Evolutionary conservation across 1,284 basidiomycete genomes (phyloP).

Genomic region (Papiliotrema laurentii): DNA sequence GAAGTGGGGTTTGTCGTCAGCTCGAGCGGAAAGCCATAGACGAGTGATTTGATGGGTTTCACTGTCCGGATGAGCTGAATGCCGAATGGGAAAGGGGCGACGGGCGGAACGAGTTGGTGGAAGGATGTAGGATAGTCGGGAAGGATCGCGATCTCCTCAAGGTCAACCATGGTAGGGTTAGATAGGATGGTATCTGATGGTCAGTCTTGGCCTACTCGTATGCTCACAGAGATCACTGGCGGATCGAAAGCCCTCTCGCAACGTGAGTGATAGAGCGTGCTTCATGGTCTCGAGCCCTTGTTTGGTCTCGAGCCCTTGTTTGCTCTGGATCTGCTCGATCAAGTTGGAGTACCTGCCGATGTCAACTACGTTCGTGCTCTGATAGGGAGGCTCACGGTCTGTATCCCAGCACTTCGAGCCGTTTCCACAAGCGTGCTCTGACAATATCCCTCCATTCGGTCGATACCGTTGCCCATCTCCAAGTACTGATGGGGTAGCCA

Average conservation of each 20-base stretch:
- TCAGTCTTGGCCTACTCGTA: not conserved
- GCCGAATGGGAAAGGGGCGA: slow-evolving; percentile 25
- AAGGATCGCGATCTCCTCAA: slow-evolving; percentile 23
- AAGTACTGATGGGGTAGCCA: slow-evolving; percentile 28
- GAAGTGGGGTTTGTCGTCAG: slow-evolving; percentile 21
- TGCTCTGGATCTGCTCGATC: slow-evolving; percentile 2
- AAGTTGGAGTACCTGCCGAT: not conserved
- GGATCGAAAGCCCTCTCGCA: slow-evolving; percentile 22
- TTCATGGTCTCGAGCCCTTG: slow-evolving; percentile 11
- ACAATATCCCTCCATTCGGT: slow-evolving; percentile 28
- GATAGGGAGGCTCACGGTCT: slow-evolving; percentile 22
- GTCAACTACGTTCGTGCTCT: not conserved
- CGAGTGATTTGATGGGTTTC: slow-evolving; percentile 12
- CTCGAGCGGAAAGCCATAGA: slow-evolving; percentile 31
- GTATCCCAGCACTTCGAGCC: slow-evolving; percentile 14
- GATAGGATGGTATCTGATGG: slow-evolving; percentile 21
- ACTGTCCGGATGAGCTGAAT: slow-evolving; percentile 22
- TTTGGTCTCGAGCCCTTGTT: slow-evolving; percentile 4
- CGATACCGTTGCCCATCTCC: slow-evolving; percentile 24
- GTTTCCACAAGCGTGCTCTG: slow-evolving; percentile 17
- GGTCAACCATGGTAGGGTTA: slow-evolving; percentile 14
- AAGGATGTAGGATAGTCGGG: slow-evolving; percentile 21
- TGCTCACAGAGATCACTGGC: slow-evolving; percentile 25
- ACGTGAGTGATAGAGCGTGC: slow-evolving; percentile 14
- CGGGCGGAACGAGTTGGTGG: slow-evolving; percentile 12